Base-by-base conservation (phyloP, 352 stramenopile genomes). In the Globisporangium abappressorium region DNA sequence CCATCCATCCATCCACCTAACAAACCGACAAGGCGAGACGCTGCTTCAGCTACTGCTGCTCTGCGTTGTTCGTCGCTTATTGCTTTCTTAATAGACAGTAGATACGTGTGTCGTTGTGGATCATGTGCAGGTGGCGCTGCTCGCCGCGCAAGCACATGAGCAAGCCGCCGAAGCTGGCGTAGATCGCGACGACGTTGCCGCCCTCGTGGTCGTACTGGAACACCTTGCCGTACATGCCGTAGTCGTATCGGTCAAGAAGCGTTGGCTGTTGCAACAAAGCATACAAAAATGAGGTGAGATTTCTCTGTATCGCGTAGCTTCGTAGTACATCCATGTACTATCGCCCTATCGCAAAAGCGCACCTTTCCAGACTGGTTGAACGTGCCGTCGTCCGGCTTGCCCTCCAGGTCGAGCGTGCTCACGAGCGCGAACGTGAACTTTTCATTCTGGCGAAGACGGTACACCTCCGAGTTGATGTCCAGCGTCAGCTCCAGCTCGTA, bases 401-500 rank as follows among this genome's bases (percentile, higher is more conserved):
- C 97, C 72, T 99, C 97, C 15, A 99, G 80, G 77, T 98, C 95
- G 36, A 99, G 78, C 22, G 97, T 99, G 55, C 86, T 98, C 58
- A 98, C 96, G 28, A 99, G 79, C 38, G 97, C 93, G 56, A 99
- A 82, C 56, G 95, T 99, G 63, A 99, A 97, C 78, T 98, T 98
- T 72, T 99, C 95, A 43, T 96, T 96, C 80, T 98, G 91, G 64
- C 94, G 89, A 30, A 99, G 72, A 53, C 84, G 86, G 79, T 99
- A 99, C 54, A 99, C 97, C 81, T 99, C 93, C 69, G 92, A 99
- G 83, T 99, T 98, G 73, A 99, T 97, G 78, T 99, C 97, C 49
- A 99, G 81, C 62, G 98, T 90, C 57, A 99, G 85, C 75, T 99
- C 96, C 64, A 98, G 95, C 80, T 99, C 97, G 82, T 98, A 99